These are phyloP conservation scores for Lentithecium fluviatile DNA, from an alignment of 495 filamentous ascomycete genomes.

Conservation along the genomic window DNA sequence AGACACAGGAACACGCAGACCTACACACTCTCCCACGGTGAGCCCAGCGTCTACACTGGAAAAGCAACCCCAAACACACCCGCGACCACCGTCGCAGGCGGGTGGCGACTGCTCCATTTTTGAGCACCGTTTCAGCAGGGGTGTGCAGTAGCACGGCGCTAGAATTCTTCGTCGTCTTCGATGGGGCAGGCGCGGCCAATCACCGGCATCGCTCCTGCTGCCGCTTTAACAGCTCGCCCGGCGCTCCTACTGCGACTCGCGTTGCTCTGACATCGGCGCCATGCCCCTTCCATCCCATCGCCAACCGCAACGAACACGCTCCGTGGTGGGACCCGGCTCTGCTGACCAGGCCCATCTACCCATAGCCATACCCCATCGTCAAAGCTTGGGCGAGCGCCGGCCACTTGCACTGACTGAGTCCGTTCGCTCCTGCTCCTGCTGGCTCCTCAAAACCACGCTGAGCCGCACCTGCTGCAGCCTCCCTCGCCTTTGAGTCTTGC, in stretches of 20 bases:
- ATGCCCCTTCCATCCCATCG: conserved; percentile 13
- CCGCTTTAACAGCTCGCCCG: not conserved
- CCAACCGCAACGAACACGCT: conserved; percentile 14
- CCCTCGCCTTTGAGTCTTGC: conserved; percentile 7
- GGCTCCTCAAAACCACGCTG: conserved; percentile 30
- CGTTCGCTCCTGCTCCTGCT: not conserved
- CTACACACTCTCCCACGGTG: too few relatives aligned
- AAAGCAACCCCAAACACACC: not conserved
- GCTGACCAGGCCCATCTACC: conserved; percentile 11
- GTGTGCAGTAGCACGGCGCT: not conserved
- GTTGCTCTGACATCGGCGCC: conserved; percentile 11
- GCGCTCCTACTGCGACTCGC: not conserved
- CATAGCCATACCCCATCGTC: conserved; percentile 3
- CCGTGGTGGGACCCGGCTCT: conserved; percentile 20
- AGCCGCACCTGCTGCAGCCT: conserved; percentile 19
- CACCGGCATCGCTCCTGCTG: not conserved
- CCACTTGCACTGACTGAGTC: conserved; percentile 10
- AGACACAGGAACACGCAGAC: too few relatives aligned
- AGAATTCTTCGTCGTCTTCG: not conserved
- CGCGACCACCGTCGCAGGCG: not conserved
- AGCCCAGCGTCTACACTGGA: too few relatives aligned
- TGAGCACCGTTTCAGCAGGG: not conserved
- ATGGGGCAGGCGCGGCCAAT: not conserved
- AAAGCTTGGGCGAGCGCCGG: conserved; percentile 2
- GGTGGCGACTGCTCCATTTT: not conserved